A percentile compares a stretch with the other conserved stretches of the same genome.
These are phyloP conservation scores for Ligustrum vulgare DNA, from an alignment of 257 asterid genomes.

Conservation along the genomic window DNA sequence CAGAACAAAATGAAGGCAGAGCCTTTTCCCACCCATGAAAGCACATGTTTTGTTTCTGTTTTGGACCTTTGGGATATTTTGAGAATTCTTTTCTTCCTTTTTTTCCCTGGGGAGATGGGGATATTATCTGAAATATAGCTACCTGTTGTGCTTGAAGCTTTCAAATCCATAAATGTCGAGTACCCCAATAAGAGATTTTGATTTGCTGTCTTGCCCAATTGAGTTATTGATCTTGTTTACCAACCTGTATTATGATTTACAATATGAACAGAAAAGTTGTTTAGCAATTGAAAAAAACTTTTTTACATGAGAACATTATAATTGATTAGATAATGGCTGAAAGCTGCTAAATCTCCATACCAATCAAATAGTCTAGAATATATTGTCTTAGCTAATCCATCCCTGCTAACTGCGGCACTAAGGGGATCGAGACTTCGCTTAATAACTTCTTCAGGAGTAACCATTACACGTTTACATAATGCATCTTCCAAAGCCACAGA, in stretches of 20 bases:
- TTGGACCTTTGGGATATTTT: background rate
- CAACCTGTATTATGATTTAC: slow-evolving; percentile 59
- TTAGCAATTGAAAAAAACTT: slow-evolving; percentile 21
- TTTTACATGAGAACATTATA: slow-evolving; percentile 9
- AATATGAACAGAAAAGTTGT: slow-evolving; percentile 4
- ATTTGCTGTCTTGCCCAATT: slow-evolving; percentile 82
- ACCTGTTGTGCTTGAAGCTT: slow-evolving; percentile 98
- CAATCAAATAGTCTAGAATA: slow-evolving; percentile 94
- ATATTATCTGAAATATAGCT: slow-evolving; percentile 20
- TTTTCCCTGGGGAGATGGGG: slow-evolving; percentile 4
- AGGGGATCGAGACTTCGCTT: slow-evolving; percentile 96
- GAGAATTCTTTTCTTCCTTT: background rate
- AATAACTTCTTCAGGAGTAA: slow-evolving; percentile 97
- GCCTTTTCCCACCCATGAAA: slow-evolving; percentile 21
- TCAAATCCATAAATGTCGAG: slow-evolving; percentile 96
- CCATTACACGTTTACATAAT: slow-evolving; percentile 92
- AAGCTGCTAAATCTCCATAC: slow-evolving; percentile 40
- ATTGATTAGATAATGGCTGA: slow-evolving; percentile 12
- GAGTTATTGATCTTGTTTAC: slow-evolving; percentile 88
- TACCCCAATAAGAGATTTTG: slow-evolving; percentile 83
- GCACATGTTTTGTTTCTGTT: background rate
- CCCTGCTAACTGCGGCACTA: slow-evolving; percentile 89
- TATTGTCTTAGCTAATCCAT: slow-evolving; percentile 89
- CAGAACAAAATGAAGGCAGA: slow-evolving; percentile 28
- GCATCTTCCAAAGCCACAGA: slow-evolving; percentile 86